These are phyloP conservation scores for Combretum micranthum DNA, from an alignment of 345 rosid species.

Conservation along the genomic window DNA sequence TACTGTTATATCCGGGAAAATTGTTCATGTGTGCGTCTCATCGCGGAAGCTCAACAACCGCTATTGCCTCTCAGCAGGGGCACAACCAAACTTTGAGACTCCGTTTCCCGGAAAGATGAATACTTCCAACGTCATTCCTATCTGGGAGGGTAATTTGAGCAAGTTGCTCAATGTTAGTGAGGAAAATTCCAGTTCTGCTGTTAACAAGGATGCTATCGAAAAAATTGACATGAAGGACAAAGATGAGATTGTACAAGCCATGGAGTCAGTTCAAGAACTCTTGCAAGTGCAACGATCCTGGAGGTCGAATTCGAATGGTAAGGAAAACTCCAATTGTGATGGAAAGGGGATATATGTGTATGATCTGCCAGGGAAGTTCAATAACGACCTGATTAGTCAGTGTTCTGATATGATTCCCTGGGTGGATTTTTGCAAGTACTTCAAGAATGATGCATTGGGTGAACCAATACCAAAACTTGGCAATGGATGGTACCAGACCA, in stretches of 20 bases:
- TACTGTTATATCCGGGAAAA: conserved; percentile 57
- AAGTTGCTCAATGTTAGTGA: conserved; percentile 13
- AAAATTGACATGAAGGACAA: background rate
- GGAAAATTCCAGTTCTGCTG: conserved; percentile 3
- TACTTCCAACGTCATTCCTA: conserved; percentile 2
- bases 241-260: conserved; percentile 35
- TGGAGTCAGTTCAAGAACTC: conserved; percentile 30
- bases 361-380: conserved; percentile 72
- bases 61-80: conserved; percentile 80
- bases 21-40: conserved; percentile 63
- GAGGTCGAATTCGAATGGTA: conserved; percentile 14
- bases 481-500: conserved; percentile 59
- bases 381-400: conserved; percentile 62
- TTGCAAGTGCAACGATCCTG: conserved; percentile 61
- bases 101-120: conserved; percentile 20
- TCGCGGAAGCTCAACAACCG: conserved; percentile 71
- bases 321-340: conserved; percentile 22
- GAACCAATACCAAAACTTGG: conserved; percentile 56
- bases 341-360: conserved; percentile 64
- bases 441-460: conserved; percentile 55
- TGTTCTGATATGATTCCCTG: conserved; percentile 79
- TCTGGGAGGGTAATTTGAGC: conserved; percentile 6
- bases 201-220: conserved; percentile 1
- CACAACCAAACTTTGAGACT: conserved; percentile 43
- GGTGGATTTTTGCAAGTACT: conserved; percentile 50